Base-by-base conservation (phyloP, 163 green algal genomes). In the Coccomyxa subellipsoidea region DNA sequence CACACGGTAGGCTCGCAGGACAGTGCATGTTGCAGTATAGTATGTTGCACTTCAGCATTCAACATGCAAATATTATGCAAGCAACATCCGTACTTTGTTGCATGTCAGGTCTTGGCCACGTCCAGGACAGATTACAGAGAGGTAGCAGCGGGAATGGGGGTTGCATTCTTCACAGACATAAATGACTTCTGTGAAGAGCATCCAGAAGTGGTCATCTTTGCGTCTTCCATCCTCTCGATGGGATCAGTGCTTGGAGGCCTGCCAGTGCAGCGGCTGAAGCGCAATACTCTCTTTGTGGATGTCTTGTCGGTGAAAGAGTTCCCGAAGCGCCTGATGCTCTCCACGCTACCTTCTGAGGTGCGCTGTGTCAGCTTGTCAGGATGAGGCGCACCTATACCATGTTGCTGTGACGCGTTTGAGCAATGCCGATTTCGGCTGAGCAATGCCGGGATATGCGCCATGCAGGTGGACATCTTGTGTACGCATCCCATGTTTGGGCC, bases 401-500 rank as follows among this genome's bases (percentile, higher is more conserved):
- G 2, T 59, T 7, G 47, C 47, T 59, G 47, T 8, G 23, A 59
- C 4, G 47, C 15, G 15, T 7, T 59, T 59, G 47, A 59, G 47
- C 3, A 12, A 59, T 27, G 21, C 47, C 5, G 23, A 59, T 8
- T 12, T 59, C n/a, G n/a, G n/a, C n/a, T n/a, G n/a, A n/a, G n/a
- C n/a, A n/a, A n/a, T n/a, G n/a, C n/a, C n/a, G n/a, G n/a, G n/a
- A n/a, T n/a, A n/a, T n/a, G n/a, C n/a, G n/a, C n/a, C n/a, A n/a
- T n/a, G n/a, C 81, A 88, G 84, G 89, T 98, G 82, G 97, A 99
- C 90, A 95, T 99, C 53, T 85, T 99, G 59, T 99, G 97, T 91
- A 98, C 95, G 31, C 97, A 99, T 87, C 97, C 97, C 70, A 99
- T 99, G 97, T 99, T 99, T 90, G 96, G 97, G 0, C 97, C 97